Conservation (phyloP, 1,139 yeast species). For the Saccharomyces hybrid region DNA sequence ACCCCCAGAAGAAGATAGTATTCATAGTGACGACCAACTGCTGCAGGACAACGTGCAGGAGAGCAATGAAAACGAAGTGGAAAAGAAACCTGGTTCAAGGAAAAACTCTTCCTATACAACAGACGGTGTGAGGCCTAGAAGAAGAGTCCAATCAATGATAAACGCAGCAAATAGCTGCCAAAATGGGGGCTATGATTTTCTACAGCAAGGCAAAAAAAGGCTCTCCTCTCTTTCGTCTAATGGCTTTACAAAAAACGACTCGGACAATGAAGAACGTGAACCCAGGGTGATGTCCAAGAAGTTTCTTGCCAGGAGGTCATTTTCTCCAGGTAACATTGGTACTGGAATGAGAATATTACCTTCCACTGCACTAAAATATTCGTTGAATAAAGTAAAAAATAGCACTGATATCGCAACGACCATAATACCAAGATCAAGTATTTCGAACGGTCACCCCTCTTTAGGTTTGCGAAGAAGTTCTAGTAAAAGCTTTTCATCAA, state of each 20-base stretch:
- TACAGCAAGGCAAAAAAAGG: not conserved
- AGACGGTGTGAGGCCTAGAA: no score
- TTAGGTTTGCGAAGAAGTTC: not conserved
- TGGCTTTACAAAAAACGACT: not conserved
- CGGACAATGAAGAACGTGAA: slow-evolving; percentile 13
- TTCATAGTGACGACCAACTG: no score
- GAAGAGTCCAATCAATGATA: no score
- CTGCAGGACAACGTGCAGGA: no score
- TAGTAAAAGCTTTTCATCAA: slow-evolving; percentile 5
- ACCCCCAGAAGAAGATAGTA: not conserved
- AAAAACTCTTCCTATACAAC: no score
- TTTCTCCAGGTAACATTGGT: slow-evolving; percentile 23
- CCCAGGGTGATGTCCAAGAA: slow-evolving; percentile 23
- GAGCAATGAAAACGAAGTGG: no score
- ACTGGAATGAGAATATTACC: slow-evolving; percentile 15
- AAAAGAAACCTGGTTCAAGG: no score
- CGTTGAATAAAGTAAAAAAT: slow-evolving; percentile 16
- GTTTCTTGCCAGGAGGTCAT: slow-evolving; percentile 24
- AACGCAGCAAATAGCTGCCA: no score
- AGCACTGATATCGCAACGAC: slow-evolving; percentile 7
- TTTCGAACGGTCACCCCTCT: not conserved
- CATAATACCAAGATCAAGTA: slow-evolving; percentile 12
- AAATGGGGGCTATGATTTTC: no score
- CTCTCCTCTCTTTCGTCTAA: not conserved
- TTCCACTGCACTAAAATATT: slow-evolving; percentile 19